Evolutionary conservation across 305 asterid species (phyloP), one percentile per base, ranked within the genome.

Genomic region (Ruellia speciosa): DNA sequence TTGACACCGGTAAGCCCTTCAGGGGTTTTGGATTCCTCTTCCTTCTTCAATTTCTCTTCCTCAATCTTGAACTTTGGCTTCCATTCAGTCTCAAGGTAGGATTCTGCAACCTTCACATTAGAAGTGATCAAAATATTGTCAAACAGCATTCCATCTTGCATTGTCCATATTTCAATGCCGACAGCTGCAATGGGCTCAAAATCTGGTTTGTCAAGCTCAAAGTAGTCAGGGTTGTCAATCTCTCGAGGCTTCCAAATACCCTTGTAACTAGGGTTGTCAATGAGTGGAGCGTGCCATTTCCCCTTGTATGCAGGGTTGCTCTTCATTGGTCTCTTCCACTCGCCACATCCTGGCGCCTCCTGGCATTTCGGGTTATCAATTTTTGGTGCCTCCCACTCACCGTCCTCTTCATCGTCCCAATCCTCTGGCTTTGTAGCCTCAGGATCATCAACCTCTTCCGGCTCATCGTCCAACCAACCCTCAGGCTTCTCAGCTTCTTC

Each of bases 391-490:
- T 92, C 99, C 99, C 99, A 92, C 53, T 77, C 90, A 62, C 99
- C 99, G 73, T 92, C 99, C 72, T 88, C 98, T 53, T 90, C 96
- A 53, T 90, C 96, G 56, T 85, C 98, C 98, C 98, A 90, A 52
- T 90, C 98, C 67, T 88, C 96, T 1, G 98, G 96, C 58, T 88
- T 90, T 7, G 79, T 53, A 10, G 96, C 81, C 73, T 85, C 95
- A 2, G 96, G 96, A 64, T 90, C 96, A 70, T 90, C 95, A 17
- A 90, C 68, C 62, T 85, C 96, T 69, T 83, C 95, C 3, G 98
- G 98, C 74, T 90, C 98, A 54, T 88, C 96, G 76, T 88, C 96
- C 72, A 90, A 74, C 98, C 98, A 90, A 13, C 98, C 96, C 60
- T 85, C 94, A 3, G 98, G 98, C 70, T 90, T 90, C 70, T 33